Percentiles rank a stretch among this genome's conserved stretches.
phyloP scores from a whole-genome alignment of 1,284 basidiomycete genomes.

The Ceratobasidium theobromae region DNA sequence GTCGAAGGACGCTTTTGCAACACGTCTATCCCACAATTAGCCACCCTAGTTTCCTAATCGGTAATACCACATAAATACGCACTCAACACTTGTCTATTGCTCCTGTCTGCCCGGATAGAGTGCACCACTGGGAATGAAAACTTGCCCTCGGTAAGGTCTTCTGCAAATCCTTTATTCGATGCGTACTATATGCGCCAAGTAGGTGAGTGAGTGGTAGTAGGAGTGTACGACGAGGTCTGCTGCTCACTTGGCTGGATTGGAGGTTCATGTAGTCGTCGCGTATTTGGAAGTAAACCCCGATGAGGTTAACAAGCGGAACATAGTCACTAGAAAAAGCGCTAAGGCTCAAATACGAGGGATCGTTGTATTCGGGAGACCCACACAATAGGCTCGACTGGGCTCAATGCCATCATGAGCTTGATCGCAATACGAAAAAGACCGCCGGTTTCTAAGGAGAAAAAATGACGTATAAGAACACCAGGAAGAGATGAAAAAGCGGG shows the following conservation, averaged over 20 bases:
- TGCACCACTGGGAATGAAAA: slow-evolving; percentile 96
- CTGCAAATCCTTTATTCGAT: slow-evolving; percentile 90
- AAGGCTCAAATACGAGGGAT: background rate
- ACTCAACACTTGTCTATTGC: slow-evolving; percentile 82
- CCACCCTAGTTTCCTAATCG: background rate
- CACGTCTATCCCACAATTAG: slow-evolving; percentile 58
- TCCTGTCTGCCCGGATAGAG: slow-evolving; percentile 71
- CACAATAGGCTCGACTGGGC: slow-evolving; percentile 53
- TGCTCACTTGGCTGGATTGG: slow-evolving; percentile 80
- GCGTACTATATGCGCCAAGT: slow-evolving; percentile 60
- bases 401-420: slow-evolving; percentile 94
- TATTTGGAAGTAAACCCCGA: slow-evolving; percentile 95
- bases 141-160: slow-evolving; percentile 95
- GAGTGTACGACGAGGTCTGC: no score
- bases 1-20: slow-evolving; percentile 85
- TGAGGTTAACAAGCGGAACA: slow-evolving; percentile 89
- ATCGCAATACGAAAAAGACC: slow-evolving; percentile 90
- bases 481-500: background rate
- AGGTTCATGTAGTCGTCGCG: slow-evolving; percentile 98
- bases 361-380: slow-evolving; percentile 44
- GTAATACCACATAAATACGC: slow-evolving; percentile 45
- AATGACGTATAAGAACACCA: background rate
- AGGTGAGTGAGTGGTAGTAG: background rate
- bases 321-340: slow-evolving; percentile 62
- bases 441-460: slow-evolving; percentile 74